phyloP scores from a whole-genome alignment of 23 red algal species.

The Gracilariopsis chorda region DNA sequence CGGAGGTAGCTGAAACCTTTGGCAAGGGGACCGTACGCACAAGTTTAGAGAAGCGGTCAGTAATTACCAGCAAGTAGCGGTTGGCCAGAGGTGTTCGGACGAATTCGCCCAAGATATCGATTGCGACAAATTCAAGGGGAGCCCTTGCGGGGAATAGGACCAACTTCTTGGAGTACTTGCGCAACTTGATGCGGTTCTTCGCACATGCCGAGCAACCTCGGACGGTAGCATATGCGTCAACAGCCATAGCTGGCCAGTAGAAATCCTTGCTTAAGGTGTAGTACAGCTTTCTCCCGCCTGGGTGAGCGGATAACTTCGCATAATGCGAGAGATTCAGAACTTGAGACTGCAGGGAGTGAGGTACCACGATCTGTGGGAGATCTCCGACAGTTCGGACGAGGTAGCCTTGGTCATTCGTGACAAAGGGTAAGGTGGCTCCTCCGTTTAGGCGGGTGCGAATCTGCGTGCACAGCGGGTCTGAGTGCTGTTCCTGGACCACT shows the following conservation, averaged over 20 bases:
- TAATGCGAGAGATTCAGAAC: constrained; percentile 23
- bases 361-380: constrained; percentile 11
- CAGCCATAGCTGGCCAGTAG: too few species aligned
- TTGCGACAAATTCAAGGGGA: too few species aligned
- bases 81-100: too few species aligned
- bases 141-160: neutral
- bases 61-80: neutral
- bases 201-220: neutral
- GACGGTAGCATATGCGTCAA: neutral
- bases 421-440: too few species aligned
- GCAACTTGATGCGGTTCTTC: neutral
- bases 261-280: neutral
- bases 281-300: neutral
- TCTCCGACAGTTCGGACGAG: too few species aligned
- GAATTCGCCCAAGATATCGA: too few species aligned
- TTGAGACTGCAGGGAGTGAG: neutral
- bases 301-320: neutral
- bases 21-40: neutral
- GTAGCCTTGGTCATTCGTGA: too few species aligned
- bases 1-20: neutral
- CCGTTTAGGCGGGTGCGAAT: too few species aligned
- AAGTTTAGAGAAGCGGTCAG: neutral
- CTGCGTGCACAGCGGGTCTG: too few species aligned
- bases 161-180: neutral
- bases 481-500: too few species aligned